Evolutionary conservation across 1,284 basidiomycete genomes (phyloP).

Genomic region (Gomphus bonarii): DNA sequence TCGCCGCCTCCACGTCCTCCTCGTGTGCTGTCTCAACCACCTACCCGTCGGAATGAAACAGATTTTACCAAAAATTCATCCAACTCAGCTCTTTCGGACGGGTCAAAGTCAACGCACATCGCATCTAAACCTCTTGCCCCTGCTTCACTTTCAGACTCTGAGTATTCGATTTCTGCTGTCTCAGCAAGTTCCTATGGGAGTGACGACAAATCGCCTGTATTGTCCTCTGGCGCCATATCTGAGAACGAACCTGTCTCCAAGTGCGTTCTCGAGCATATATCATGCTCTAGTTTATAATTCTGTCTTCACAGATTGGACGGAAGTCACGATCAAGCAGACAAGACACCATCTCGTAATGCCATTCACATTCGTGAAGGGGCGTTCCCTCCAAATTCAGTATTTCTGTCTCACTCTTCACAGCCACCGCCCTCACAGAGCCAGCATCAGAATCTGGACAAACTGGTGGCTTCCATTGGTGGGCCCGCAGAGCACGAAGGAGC

Average conservation of each 20-base stretch:
- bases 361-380: slow-evolving; percentile 32
- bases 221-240: background rate
- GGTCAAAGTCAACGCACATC: background rate
- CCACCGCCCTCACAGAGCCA: background rate
- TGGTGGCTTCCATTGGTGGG: background rate
- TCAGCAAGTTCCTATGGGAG: slow-evolving; percentile 3
- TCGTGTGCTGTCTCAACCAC: slow-evolving; percentile 43
- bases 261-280: background rate
- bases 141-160: background rate
- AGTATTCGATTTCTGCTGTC: slow-evolving; percentile 2
- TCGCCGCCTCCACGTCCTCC: slow-evolving; percentile 58
- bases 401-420: slow-evolving; percentile 41
- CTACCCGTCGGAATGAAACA: slow-evolving; percentile 26
- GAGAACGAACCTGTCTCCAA: background rate
- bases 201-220: background rate
- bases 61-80: slow-evolving; percentile 38
- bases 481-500: background rate
- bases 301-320: background rate
- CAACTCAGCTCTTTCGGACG: background rate
- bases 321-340: background rate
- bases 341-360: background rate
- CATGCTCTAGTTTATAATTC: background rate
- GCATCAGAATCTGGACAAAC: background rate
- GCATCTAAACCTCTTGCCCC: background rate
- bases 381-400: slow-evolving; percentile 41